Base-by-base conservation (phyloP, 352 stramenopile genomes). In the Aphanomyces stellatus region DNA sequence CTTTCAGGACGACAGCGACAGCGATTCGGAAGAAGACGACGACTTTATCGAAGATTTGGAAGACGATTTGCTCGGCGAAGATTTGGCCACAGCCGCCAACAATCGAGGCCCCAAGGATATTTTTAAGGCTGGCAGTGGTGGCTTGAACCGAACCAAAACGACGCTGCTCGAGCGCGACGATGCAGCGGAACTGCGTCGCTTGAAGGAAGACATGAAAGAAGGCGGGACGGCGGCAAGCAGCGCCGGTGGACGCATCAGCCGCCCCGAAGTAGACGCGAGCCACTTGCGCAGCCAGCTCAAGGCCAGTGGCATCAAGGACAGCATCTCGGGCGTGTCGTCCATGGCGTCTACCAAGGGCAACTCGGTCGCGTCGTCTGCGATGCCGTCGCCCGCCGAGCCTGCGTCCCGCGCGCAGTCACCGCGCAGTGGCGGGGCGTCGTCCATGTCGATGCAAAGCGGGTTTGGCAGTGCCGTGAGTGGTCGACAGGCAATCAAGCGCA, bases 151-250 rank as follows among this genome's bases (percentile, higher is more conserved):
- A 8, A 87, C 82, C n/a, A 88, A 80, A 28, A 79, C 87, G 57
- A 82, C 82, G 19, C 66, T 91, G 53, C 73, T 73, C 5, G 83
- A 93, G 71, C 81, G 85, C 13, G 85, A 93, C 53, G 85, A 93
- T 64, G 82, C 80, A n/a, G 80, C 86, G 3, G 82, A 93, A 41
- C 65, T 93, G 40, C 78, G 82, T 35, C 79, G 81, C 3, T 74
- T 93, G 24, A 91, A 89, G 81, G 75, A 85, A 35, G 83, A 91
- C 33, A 92, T 93, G 85, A 86, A 90, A 31, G 81, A 91, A 67
- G 80, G 83, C 48, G 74, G 75, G n/a, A 72, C 72, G n/a, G 28
- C 73, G 13, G 76, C 59, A 40, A 51, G 62, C 8, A 82, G 70
- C 35, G 76, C 71, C 48, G 76, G 74, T 22, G 31, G 27, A 13